These are phyloP conservation scores for Colletotrichum sp. DNA, from an alignment of 2,329 filamentous ascomycete genomes.

Conservation along the genomic window DNA sequence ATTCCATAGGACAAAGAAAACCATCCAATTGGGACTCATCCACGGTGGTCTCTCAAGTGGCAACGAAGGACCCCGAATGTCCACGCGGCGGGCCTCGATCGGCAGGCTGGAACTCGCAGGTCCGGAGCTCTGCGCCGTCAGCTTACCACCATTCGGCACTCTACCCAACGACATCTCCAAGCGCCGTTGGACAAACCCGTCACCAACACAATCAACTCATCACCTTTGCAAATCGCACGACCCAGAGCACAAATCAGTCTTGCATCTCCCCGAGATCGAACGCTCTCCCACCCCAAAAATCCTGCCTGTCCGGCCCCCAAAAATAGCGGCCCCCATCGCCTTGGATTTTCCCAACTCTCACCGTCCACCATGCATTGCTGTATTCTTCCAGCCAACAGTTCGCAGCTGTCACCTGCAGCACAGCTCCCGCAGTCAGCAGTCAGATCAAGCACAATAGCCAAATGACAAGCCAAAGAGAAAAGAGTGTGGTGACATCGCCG, in stretches of 20 bases:
- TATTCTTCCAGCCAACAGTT: background rate
- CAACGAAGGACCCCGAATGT: background rate
- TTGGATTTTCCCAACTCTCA: background rate
- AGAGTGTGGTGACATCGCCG: background rate
- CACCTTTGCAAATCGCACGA: background rate
- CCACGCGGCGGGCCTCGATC: background rate
- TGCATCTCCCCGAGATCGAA: background rate
- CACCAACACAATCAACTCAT: background rate
- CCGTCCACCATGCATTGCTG: background rate
- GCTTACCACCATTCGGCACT: conserved; percentile 11
- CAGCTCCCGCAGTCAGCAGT: background rate
- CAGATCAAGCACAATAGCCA: background rate
- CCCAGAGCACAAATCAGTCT: background rate
- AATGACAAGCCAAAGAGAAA: background rate
- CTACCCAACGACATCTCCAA: background rate
- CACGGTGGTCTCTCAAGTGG: background rate
- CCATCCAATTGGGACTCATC: background rate
- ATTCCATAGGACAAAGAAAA: background rate
- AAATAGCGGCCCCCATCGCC: background rate
- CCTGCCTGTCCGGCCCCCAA: background rate
- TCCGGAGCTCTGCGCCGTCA: background rate
- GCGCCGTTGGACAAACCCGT: background rate
- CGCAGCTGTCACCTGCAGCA: background rate
- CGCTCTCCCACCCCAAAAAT: background rate
- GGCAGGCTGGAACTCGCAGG: background rate